Evolutionary conservation across 106 monocot genomes (phyloP), one percentile per base, ranked within the genome.

Genomic region (Narthecium ossifragum): DNA sequence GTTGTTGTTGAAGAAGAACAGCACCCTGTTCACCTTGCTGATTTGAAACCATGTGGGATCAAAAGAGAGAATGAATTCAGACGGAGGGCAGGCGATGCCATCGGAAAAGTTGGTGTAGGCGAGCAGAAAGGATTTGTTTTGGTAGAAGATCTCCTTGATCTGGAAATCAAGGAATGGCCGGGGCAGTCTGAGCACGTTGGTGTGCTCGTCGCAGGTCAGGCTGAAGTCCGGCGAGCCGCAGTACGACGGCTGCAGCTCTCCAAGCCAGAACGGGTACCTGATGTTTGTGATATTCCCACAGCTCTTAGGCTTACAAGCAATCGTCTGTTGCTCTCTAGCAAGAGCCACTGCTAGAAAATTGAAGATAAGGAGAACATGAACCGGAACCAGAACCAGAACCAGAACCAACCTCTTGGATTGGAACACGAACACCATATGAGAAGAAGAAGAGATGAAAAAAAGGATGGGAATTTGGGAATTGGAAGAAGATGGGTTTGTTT

Each of bases 111-210:
- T 15, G 2, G 34, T 51, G 31, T 53, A 22, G 8, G 51, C 31
- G 31, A 73, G 15, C 0, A 31, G 17, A 37, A 58, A 4, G 1
- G 78, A 63, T 32, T 34, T 43, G 26, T 73, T 63, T 6, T 68
- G 40, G 25, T 68, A 73, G 40, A 73, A 78, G 55, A 78, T 72
- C 2, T 57, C 14, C n/a, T 34, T 34, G 31, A 78, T 34, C 21
- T 52, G 68, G 46, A 47, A 66, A 13, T 55, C 39, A n/a, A n/a
- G n/a, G n/a, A n/a, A n/a, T 26, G 31, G 47, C 1, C 41, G 15
- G 1, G 41, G 15, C 7, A 34, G 49, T 6, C 18, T 49, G 33
- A 72, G 48, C 15, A 62, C 21, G 45, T 49, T 31, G 18, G 27
- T 51, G 26, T 17, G n/a, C 13, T 68, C 13, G 1, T 31, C 20